These are phyloP conservation scores for Coemansia sp. DNA, from an alignment of 192 early-diverging fungal species.

Conservation along the genomic window DNA sequence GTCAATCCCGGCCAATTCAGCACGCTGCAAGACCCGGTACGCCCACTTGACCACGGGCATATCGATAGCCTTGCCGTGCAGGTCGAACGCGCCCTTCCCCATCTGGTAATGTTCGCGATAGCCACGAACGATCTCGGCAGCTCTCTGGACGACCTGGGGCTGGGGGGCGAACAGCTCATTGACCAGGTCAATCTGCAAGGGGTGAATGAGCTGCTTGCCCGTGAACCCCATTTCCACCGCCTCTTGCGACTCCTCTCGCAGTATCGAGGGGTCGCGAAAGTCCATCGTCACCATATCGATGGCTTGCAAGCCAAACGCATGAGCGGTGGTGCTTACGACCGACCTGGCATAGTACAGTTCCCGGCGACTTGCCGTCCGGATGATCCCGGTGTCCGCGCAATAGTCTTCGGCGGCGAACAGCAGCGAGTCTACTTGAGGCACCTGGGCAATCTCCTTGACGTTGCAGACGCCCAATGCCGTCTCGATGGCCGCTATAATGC, in stretches of 20 bases:
- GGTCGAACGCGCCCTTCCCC: slow-evolving; percentile 85
- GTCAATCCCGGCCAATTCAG: slow-evolving; percentile 55
- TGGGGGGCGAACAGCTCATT: slow-evolving; percentile 77
- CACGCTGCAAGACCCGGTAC: slow-evolving; percentile 64
- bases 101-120: slow-evolving; percentile 61
- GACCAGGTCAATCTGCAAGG: slow-evolving; percentile 80
- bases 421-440: slow-evolving; percentile 75
- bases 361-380: slow-evolving; percentile 64
- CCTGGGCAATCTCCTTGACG: slow-evolving; percentile 74
- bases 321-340: slow-evolving; percentile 73
- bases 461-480: slow-evolving; percentile 85
- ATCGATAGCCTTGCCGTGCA: slow-evolving; percentile 93
- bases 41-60: slow-evolving; percentile 93
- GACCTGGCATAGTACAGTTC: slow-evolving; percentile 85
- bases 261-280: slow-evolving; percentile 64
- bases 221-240: slow-evolving; percentile 90
- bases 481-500: slow-evolving; percentile 87
- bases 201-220: slow-evolving; percentile 96
- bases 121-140: slow-evolving; percentile 68
- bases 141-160: slow-evolving; percentile 60
- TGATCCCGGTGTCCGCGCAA: slow-evolving; percentile 82
- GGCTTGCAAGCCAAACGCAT: slow-evolving; percentile 82
- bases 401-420: slow-evolving; percentile 95
- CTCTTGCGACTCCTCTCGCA: slow-evolving; percentile 80
- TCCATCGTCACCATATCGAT: slow-evolving; percentile 95